These are phyloP conservation scores for Prunus yedoensis DNA, from an alignment of 331 rosid species.

Conservation along the genomic window DNA sequence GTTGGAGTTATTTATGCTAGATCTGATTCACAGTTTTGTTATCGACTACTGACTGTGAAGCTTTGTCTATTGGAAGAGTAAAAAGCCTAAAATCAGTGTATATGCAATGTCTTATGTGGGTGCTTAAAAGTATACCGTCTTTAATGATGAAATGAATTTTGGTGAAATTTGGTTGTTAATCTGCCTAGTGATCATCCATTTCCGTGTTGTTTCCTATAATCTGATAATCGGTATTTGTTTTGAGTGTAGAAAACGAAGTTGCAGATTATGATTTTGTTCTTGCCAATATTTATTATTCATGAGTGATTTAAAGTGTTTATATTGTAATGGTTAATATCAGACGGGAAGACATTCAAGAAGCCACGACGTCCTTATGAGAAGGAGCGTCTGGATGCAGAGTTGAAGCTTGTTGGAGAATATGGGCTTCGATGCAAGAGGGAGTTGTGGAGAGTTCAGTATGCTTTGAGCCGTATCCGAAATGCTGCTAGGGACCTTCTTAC, in stretches of 20 bases:
- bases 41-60: too few species aligned
- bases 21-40: neutral
- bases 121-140: neutral
- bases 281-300: too few species aligned
- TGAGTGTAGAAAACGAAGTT: neutral
- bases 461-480: conserved; percentile 44
- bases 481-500: conserved; percentile 43
- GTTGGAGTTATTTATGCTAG: neutral
- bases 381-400: conserved; percentile 41
- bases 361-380: conserved; percentile 42
- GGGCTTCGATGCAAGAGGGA: conserved; percentile 46
- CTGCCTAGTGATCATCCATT: too few species aligned
- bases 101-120: too few species aligned
- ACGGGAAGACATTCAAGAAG: conserved; percentile 44
- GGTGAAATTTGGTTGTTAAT: neutral
- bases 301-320: neutral
- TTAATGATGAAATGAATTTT: too few species aligned
- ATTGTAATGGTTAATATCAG: conserved; percentile 17
- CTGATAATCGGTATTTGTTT: neutral
- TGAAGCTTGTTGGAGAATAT: conserved; percentile 44
- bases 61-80: too few species aligned
- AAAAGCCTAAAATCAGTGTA: too few species aligned
- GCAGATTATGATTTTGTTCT: neutral
- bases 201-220: neutral
- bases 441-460: conserved; percentile 45